Percentiles rank a stretch among this genome's conserved stretches.
Evolutionary conservation across 768 basidiomycete genomes (phyloP).

Genomic region (Calocybe cyanea): DNA sequence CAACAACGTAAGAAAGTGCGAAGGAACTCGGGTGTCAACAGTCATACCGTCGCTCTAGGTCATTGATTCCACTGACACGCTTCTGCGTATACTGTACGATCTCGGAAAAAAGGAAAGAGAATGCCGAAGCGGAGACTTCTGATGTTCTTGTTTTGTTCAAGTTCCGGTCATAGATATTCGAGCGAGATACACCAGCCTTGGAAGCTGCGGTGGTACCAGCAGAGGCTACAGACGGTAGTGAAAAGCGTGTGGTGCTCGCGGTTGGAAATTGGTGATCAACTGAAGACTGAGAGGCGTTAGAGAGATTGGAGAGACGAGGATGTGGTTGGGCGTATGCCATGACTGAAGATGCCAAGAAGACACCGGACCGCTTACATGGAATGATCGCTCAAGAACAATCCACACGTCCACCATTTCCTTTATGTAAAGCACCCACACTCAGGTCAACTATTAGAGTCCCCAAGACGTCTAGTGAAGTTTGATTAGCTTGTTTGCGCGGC

Average conservation of each 20-base stretch:
- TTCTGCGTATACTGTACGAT: slow-evolving; percentile 96
- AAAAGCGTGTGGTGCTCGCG: slow-evolving; percentile 63
- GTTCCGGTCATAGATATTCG: slow-evolving; percentile 85
- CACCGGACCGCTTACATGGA: slow-evolving; percentile 3
- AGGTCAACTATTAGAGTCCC: no score
- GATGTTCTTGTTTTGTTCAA: slow-evolving; percentile 82
- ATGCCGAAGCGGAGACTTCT: slow-evolving; percentile 82
- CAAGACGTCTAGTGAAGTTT: no score
- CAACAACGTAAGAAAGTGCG: neutral
- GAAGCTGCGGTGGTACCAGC: slow-evolving; percentile 33
- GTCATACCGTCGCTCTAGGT: slow-evolving; percentile 85
- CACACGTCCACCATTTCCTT: no score
- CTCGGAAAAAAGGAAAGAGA: slow-evolving; percentile 90
- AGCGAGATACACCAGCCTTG: slow-evolving; percentile 43
- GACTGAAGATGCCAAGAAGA: slow-evolving; percentile 6
- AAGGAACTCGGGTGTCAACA: neutral
- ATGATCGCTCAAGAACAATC: neutral
- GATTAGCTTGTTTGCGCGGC: no score
- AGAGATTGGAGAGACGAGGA: slow-evolving; percentile 66
- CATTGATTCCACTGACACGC: slow-evolving; percentile 90
- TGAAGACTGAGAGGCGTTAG: slow-evolving; percentile 53
- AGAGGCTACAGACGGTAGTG: slow-evolving; percentile 56
- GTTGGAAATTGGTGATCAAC: slow-evolving; percentile 54
- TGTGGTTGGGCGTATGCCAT: slow-evolving; percentile 61
- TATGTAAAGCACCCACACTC: neutral